Evolutionary conservation across 2,329 filamentous ascomycete species (phyloP).

Genomic region (Colletotrichum salicis): DNA sequence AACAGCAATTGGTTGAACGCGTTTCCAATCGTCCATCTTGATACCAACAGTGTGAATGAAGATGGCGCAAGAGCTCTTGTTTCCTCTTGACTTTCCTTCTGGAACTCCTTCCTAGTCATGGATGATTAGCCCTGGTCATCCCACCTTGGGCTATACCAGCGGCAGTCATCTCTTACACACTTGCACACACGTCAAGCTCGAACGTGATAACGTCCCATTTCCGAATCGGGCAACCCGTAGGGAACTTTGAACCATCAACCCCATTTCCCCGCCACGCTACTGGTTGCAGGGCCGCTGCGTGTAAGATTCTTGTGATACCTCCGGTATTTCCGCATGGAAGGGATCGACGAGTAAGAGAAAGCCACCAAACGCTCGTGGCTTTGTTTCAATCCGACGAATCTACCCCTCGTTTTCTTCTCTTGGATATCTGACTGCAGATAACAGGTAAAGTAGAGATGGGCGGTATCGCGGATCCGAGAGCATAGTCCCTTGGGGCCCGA

Average conservation of each 20-base stretch:
- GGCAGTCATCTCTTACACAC: background rate
- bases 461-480: background rate
- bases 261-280: background rate
- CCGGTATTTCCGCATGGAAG: background rate
- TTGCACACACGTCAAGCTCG: too few species aligned
- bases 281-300: background rate
- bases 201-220: background rate
- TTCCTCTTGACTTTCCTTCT: too few species aligned
- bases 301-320: background rate
- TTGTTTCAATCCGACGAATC: background rate
- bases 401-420: background rate
- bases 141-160: background rate
- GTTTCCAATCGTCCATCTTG: too few species aligned
- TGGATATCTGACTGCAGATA: background rate
- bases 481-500: background rate
- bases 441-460: too few species aligned
- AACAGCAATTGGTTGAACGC: too few species aligned
- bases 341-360: background rate
- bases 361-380: background rate
- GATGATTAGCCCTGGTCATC: too few species aligned
- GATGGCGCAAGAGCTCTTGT: too few species aligned
- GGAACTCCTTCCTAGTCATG: too few species aligned
- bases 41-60: too few species aligned
- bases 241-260: background rate
- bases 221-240: background rate